These are phyloP conservation scores for Boletus rubroflammeus DNA, from an alignment of 768 basidiomycete species.

Conservation along the genomic window DNA sequence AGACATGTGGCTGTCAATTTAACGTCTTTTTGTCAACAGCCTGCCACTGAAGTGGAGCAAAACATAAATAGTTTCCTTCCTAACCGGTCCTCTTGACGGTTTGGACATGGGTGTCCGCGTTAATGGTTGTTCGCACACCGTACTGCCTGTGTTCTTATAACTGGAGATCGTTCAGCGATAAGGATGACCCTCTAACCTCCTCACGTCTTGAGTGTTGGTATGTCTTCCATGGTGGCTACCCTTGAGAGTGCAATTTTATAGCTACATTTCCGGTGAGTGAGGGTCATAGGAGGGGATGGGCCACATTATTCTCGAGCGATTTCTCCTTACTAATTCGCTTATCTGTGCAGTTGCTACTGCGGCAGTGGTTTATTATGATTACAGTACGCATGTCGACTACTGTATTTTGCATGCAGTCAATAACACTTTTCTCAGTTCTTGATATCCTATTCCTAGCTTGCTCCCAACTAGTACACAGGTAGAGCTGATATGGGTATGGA, in stretches of 20 bases:
- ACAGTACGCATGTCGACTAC: not conserved
- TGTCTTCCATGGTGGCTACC: not conserved
- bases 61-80: not conserved
- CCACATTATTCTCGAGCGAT: not conserved
- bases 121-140: not conserved
- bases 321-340: not conserved
- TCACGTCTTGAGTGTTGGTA: not conserved
- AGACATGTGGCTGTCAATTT: not conserved
- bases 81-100: not conserved
- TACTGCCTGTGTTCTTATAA: not conserved
- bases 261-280: not conserved
- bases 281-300: not conserved
- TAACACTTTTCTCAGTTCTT: slow-evolving; percentile 1
- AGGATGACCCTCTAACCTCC: not conserved
- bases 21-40: not conserved
- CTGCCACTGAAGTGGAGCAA: not conserved
- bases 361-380: slow-evolving; percentile 8
- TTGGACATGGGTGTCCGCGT: not conserved
- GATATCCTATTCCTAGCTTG: not conserved
- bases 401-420: not conserved
- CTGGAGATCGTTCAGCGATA: not conserved
- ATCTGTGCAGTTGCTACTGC: slow-evolving; percentile 1
- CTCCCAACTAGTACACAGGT: not conserved
- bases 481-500: slow-evolving; percentile 13
- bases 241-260: not conserved